Base-by-base conservation (phyloP, 2,329 filamentous ascomycete genomes). In the Lecanosticta acicola region DNA sequence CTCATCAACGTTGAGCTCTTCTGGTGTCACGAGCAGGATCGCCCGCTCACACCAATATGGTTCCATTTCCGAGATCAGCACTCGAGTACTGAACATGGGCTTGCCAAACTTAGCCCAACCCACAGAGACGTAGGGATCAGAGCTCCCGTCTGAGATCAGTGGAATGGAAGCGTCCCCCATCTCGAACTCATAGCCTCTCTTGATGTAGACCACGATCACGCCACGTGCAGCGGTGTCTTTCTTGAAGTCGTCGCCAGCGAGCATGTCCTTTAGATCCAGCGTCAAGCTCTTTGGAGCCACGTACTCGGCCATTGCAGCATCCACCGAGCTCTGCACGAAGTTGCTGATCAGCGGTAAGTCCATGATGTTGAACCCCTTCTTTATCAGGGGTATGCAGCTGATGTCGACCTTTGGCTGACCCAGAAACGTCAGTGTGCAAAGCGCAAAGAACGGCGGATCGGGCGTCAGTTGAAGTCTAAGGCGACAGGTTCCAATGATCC, bases 41-140 rank as follows among this genome's bases (percentile, higher is more conserved):
- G 77, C 77, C 40, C 79, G 83, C 62, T 89, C 85, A 26, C 85
- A 73, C 84, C 84, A 88, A 37, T 70, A 71, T 0, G 85, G 85
- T 21, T 84, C 71, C 71, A 85, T 82, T 38, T 86, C 80, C 1
- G 74, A 72, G 32, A 74, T 64, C 17, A 87, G 72, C 34, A 88
- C 75, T 39, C 84, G 75, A 0, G 84, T 87, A 42, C 74, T 83
- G 60, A 69, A 83, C 47, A 83, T 71, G 39, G 79, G 79, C 57
- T 84, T 85, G 42, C 84, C 83, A 60, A 87, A 87, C 60, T 88
- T 89, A 17, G 83, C 83, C 83, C 84, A 89, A 1, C 80, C 83
- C 5, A 87, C 80, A 1, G 80, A 81, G 13, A 87, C 77, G 53
- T 88, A 88, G 0, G 81, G 73, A 63, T 89, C 85, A 8, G 83